These are phyloP conservation scores for Ophiobolus disseminans DNA, from an alignment of 2,329 filamentous ascomycete species.

Conservation along the genomic window DNA sequence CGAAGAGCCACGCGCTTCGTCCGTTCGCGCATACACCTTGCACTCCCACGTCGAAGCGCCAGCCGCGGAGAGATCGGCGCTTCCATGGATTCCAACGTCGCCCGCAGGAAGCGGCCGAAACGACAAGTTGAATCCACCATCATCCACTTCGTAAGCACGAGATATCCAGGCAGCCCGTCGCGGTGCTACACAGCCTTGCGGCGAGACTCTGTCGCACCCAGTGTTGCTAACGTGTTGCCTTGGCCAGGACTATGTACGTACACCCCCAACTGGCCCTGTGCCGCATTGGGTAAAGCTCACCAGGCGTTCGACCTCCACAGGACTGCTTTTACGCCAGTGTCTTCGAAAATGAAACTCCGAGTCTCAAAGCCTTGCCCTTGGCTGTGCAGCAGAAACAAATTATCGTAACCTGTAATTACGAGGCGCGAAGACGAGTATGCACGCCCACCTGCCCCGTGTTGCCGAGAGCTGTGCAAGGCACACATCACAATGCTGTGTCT, in stretches of 20 bases:
- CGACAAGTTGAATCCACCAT: conserved; percentile 64
- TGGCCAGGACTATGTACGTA: conserved; percentile 44
- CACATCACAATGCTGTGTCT: neutral
- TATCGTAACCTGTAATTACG: conserved; percentile 75
- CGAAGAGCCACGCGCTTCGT: conserved; percentile 6
- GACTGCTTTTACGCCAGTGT: conserved; percentile 96
- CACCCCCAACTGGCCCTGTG: neutral
- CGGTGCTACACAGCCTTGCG: conserved; percentile 28
- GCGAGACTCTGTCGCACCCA: conserved; percentile 16
- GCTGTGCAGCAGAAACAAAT: conserved; percentile 95
- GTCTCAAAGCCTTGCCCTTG: conserved; percentile 74
- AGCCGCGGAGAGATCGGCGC: neutral
- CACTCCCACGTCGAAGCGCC: neutral
- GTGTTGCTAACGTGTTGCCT: conserved; percentile 33
- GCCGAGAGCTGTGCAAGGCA: neutral
- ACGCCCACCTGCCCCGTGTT: neutral
- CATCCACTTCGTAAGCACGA: conserved; percentile 75
- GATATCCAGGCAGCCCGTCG: conserved; percentile 22
- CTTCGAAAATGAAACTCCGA: conserved; percentile 80
- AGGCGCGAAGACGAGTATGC: conserved; percentile 70
- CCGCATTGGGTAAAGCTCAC: conserved; percentile 23
- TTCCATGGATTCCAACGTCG: neutral
- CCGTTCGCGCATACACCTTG: neutral
- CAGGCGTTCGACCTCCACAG: conserved; percentile 45
- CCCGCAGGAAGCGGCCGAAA: conserved; percentile 16